Percentiles rank a stretch among this genome's conserved stretches.
Conservation (phyloP, 2,329 filamentous ascomycete genomes). For the Sporothrix protearum region DNA sequence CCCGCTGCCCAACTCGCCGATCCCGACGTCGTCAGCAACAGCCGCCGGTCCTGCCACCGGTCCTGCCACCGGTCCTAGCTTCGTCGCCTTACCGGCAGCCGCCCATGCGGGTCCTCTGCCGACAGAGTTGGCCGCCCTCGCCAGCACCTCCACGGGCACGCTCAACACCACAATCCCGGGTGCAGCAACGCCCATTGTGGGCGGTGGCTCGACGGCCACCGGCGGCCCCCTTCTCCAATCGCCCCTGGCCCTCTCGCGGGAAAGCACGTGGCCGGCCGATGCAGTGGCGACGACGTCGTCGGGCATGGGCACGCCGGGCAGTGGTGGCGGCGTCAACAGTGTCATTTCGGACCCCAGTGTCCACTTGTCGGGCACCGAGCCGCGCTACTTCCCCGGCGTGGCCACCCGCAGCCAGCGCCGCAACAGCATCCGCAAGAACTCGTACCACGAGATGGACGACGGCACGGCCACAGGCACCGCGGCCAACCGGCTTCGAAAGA, state of each 20-base stretch:
- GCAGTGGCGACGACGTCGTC: background rate
- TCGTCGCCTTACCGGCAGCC: conserved; percentile 18
- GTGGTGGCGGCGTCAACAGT: no score
- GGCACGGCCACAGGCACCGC: background rate
- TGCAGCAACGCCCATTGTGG: conserved; percentile 23
- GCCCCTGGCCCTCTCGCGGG: conserved; percentile 31
- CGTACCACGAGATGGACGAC: conserved; percentile 40
- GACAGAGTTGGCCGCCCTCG: background rate
- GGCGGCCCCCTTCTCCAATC: conserved; percentile 16
- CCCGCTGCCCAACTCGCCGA: background rate
- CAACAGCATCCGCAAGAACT: conserved; percentile 42
- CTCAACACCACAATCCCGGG: conserved; percentile 25
- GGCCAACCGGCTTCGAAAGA: conserved; percentile 9
- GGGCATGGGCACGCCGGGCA: conserved; percentile 7
- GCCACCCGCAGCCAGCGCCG: conserved; percentile 51
- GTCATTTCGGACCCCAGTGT: conserved; percentile 33
- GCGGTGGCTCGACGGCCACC: background rate
- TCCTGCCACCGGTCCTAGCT: conserved; percentile 17
- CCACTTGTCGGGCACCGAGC: conserved; percentile 58
- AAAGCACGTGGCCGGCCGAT: conserved; percentile 36
- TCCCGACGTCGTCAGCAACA: background rate
- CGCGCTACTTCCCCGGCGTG: conserved; percentile 68
- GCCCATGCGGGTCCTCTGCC: background rate
- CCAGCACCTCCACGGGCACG: background rate
- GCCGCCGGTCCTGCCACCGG: background rate